phyloP scores from a whole-genome alignment of 257 asterid genomes.

The Solanum neorickii region DNA sequence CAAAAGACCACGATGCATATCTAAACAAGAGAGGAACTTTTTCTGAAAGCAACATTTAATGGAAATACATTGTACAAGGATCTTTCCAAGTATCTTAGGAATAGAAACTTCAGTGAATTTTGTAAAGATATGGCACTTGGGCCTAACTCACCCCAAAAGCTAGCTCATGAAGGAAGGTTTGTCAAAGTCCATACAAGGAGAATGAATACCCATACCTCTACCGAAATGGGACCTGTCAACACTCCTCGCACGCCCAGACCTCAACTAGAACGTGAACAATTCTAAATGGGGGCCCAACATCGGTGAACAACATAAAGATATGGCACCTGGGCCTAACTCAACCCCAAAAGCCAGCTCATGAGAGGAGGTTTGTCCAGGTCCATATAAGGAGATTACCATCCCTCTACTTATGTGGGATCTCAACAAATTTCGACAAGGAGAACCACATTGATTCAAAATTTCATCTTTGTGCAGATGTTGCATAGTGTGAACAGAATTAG shows the following conservation, averaged over 20 bases:
- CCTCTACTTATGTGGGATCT: not conserved
- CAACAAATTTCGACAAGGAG: not conserved
- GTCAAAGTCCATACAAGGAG: not conserved
- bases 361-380: too few species aligned
- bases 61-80: not conserved
- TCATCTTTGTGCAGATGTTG: not conserved
- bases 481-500: not conserved
- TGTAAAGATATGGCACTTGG: not conserved
- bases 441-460: not conserved
- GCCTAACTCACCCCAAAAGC: not conserved
- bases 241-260: too few species aligned
- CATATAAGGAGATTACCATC: not conserved
- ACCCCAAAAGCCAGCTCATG: too few species aligned
- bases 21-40: not conserved
- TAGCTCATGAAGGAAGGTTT: not conserved
- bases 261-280: too few species aligned
- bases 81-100: not conserved
- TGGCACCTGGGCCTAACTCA: too few species aligned
- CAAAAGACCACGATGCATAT: not conserved
- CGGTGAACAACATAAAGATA: too few species aligned
- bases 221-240: too few species aligned
- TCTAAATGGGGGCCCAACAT: too few species aligned
- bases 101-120: not conserved
- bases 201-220: too few species aligned
- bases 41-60: not conserved